phyloP scores from a whole-genome alignment of 345 rosid species.

The Lepidium aucheri region DNA sequence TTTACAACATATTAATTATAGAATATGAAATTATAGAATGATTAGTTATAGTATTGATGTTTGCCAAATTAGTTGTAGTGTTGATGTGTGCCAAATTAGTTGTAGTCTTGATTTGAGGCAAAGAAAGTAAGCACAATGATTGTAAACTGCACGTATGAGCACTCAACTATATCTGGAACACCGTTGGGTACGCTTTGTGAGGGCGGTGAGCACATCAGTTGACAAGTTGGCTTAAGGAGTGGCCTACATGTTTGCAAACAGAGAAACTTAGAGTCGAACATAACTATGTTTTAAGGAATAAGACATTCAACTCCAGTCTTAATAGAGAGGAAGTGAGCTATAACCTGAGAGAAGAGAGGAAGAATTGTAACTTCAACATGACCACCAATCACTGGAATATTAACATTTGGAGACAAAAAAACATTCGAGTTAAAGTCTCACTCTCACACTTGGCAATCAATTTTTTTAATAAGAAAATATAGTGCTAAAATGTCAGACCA shows the following conservation, averaged over 20 bases:
- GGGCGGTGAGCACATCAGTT: slow-evolving; percentile 49
- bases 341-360: slow-evolving; percentile 74
- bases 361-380: slow-evolving; percentile 81
- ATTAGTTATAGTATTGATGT: too few relatives aligned
- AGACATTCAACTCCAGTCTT: background rate
- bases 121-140: slow-evolving; percentile 75
- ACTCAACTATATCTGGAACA: slow-evolving; percentile 62
- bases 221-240: slow-evolving; percentile 60
- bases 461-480: too few relatives aligned
- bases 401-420: slow-evolving; percentile 39
- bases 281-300: background rate
- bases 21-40: too few relatives aligned
- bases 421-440: too few relatives aligned
- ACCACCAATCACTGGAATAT: slow-evolving; percentile 81
- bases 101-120: too few relatives aligned
- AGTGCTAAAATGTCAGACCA: background rate
- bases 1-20: too few relatives aligned
- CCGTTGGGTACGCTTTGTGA: slow-evolving; percentile 87
- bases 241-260: slow-evolving; percentile 40
- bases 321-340: slow-evolving; percentile 4
- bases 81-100: too few relatives aligned
- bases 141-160: slow-evolving; percentile 66
- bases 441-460: too few relatives aligned
- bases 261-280: background rate
- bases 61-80: too few relatives aligned